Percentiles rank a stretch among this genome's conserved stretches.
These are phyloP conservation scores for Magnolia sinica DNA, from an alignment of 164 flowering plant species.

Conservation along the genomic window DNA sequence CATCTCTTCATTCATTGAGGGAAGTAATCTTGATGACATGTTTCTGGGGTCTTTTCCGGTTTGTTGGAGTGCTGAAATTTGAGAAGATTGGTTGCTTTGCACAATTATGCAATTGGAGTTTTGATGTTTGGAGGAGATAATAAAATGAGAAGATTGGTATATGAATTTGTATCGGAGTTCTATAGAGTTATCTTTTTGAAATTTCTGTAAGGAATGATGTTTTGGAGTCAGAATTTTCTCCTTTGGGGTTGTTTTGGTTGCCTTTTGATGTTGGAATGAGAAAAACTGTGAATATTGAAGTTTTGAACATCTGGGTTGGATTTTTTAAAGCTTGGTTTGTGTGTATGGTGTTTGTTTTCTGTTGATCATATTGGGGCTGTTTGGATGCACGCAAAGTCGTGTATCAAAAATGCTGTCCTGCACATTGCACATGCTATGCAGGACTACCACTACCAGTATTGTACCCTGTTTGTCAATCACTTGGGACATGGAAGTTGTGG, in stretches of 20 bases:
- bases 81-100: not conserved
- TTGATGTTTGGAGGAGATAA: not conserved
- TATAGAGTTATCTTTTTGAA: not conserved
- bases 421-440: too few relatives aligned
- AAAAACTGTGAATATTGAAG: too few relatives aligned
- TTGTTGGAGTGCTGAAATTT: not conserved
- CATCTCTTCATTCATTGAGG: not conserved
- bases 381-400: too few relatives aligned
- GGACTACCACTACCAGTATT: too few relatives aligned
- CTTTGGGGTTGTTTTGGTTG: not conserved
- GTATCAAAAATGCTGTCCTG: too few relatives aligned
- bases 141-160: not conserved
- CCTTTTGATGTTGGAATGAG: too few relatives aligned
- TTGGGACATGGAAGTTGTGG: too few relatives aligned
- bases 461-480: too few relatives aligned
- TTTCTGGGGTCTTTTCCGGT: not conserved
- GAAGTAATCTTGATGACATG: not conserved
- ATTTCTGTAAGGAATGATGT: not conserved
- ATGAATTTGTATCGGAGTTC: not conserved
- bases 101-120: not conserved
- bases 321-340: too few relatives aligned
- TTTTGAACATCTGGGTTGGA: too few relatives aligned
- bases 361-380: too few relatives aligned
- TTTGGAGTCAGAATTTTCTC: not conserved
- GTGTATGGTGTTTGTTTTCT: too few relatives aligned